A percentile compares a stretch with the other conserved stretches of the same genome.
Conservation (phyloP, 2,329 filamentous ascomycete species). For the Monosporascus cannonballus region DNA sequence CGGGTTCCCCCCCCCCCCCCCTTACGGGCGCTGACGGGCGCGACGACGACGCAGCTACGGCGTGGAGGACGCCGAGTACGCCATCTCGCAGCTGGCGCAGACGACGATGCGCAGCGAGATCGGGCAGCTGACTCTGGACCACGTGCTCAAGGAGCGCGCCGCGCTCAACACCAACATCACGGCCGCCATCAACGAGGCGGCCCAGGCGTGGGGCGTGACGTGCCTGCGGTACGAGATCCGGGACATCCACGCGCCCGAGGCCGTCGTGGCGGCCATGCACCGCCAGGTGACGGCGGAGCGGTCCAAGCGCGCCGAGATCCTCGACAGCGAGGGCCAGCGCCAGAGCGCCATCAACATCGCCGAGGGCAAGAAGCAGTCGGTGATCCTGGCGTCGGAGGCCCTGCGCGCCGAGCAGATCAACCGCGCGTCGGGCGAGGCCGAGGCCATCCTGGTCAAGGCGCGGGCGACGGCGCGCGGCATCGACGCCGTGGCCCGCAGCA, state of each 20-base stretch:
- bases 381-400: slow-evolving; percentile 93
- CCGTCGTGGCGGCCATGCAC: slow-evolving; percentile 97
- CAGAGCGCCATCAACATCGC: slow-evolving; percentile 99
- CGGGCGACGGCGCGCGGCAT: slow-evolving; percentile 82
- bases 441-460: slow-evolving; percentile 85
- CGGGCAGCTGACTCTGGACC: slow-evolving; percentile 90
- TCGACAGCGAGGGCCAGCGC: slow-evolving; percentile 93
- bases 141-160: slow-evolving; percentile 94
- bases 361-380: slow-evolving; percentile 93
- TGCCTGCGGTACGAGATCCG: slow-evolving; percentile 97
- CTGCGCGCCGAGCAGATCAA: slow-evolving; percentile 89
- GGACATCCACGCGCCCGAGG: slow-evolving; percentile 91
- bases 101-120: slow-evolving; percentile 99
- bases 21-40: slow-evolving; percentile 2
- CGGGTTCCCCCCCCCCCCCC: too few species aligned
- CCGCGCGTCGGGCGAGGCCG: slow-evolving; percentile 82
- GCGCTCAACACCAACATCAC: slow-evolving; percentile 97
- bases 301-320: slow-evolving; percentile 93
- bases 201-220: slow-evolving; percentile 92
- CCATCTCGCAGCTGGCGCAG: slow-evolving; percentile 94
- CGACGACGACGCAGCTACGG: slow-evolving; percentile 62
- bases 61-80: slow-evolving; percentile 97
- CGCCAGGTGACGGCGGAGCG: slow-evolving; percentile 95
- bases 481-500: slow-evolving; percentile 73
- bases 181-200: slow-evolving; percentile 96